Percentiles rank a stretch among this genome's conserved stretches.
These are phyloP conservation scores for Macadamia integrifolia DNA, from an alignment of 164 flowering plant genomes.

Conservation along the genomic window DNA sequence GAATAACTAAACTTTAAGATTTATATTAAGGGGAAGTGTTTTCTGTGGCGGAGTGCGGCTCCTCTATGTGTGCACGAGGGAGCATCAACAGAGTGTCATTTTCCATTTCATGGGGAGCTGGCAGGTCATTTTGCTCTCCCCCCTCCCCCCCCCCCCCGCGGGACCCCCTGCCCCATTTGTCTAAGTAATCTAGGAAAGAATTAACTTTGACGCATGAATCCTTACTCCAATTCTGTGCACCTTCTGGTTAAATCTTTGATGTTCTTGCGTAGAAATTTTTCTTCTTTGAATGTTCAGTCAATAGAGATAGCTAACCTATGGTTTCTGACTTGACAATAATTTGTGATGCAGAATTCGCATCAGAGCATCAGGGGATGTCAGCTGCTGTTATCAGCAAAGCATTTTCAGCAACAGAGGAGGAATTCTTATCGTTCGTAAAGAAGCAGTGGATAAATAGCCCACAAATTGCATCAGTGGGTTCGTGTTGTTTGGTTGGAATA, in stretches of 20 bases:
- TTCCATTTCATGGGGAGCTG: no score
- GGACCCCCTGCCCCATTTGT: no score
- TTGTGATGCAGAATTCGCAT: conserved; percentile 55
- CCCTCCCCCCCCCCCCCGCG: no score
- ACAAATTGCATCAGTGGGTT: conserved; percentile 83
- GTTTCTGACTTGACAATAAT: conserved; percentile 28
- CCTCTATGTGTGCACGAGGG: no score
- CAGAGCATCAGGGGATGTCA: conserved; percentile 60
- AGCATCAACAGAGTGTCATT: no score
- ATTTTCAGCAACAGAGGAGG: conserved; percentile 72
- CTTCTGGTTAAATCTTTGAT: not conserved
- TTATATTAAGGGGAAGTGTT: no score
- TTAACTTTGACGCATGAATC: not conserved
- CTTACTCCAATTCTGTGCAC: not conserved
- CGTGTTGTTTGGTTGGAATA: conserved; percentile 87
- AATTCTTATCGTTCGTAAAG: conserved; percentile 55
- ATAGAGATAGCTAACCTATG: not conserved
- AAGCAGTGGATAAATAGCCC: conserved; percentile 63
- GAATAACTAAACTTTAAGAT: not conserved
- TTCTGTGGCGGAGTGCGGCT: no score
- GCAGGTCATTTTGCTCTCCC: no score
- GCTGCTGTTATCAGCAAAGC: conserved; percentile 66
- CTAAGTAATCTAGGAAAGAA: no score
- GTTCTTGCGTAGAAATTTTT: not conserved
- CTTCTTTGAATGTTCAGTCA: not conserved